A percentile compares a stretch with the other conserved stretches of the same genome.
Conservation (phyloP, 768 basidiomycete species). For the Boletales sp. region DNA sequence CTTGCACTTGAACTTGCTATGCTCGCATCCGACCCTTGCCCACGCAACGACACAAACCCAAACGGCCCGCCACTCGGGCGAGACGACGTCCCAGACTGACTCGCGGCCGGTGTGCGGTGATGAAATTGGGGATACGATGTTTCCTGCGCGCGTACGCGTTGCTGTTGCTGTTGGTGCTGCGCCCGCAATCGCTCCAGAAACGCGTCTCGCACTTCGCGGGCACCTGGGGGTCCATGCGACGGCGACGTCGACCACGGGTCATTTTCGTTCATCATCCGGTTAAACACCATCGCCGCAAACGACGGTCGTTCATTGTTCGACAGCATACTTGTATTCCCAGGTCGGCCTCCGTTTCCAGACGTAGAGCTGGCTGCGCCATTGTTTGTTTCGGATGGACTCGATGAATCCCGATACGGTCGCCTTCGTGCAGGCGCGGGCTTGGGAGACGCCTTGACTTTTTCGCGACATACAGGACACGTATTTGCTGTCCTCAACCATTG, state of each 20-base stretch:
- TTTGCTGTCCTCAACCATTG: slow-evolving; percentile 78
- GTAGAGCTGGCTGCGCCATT: not conserved
- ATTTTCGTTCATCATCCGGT: slow-evolving; percentile 16
- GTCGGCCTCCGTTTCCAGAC: slow-evolving; percentile 2
- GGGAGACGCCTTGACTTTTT: slow-evolving; percentile 41
- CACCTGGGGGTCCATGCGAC: not conserved
- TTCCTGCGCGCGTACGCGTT: slow-evolving; percentile 3
- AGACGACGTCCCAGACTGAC: slow-evolving; percentile 4
- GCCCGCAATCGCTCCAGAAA: slow-evolving; percentile 16
- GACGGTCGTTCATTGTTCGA: slow-evolving; percentile 15
- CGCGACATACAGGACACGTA: slow-evolving; percentile 81
- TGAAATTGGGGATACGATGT: slow-evolving; percentile 1
- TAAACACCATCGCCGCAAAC: slow-evolving; percentile 18
- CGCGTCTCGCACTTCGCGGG: slow-evolving; percentile 4
- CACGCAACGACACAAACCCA: slow-evolving; percentile 13
- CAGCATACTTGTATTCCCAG: slow-evolving; percentile 4
- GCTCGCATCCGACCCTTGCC: slow-evolving; percentile 18
- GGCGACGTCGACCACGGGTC: slow-evolving; percentile 7
- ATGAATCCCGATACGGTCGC: slow-evolving; percentile 8
- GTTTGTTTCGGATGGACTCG: slow-evolving; percentile 8
- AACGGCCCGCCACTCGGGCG: slow-evolving; percentile 6
- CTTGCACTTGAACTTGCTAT: slow-evolving; percentile 7
- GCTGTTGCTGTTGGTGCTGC: slow-evolving; percentile 12
- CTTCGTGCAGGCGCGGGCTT: slow-evolving; percentile 22
- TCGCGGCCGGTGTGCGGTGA: slow-evolving; percentile 7